A percentile compares a stretch with the other conserved stretches of the same genome.
These are phyloP conservation scores for Metschnikowia hibisci DNA, from an alignment of 805 yeast genomes.

Conservation along the genomic window DNA sequence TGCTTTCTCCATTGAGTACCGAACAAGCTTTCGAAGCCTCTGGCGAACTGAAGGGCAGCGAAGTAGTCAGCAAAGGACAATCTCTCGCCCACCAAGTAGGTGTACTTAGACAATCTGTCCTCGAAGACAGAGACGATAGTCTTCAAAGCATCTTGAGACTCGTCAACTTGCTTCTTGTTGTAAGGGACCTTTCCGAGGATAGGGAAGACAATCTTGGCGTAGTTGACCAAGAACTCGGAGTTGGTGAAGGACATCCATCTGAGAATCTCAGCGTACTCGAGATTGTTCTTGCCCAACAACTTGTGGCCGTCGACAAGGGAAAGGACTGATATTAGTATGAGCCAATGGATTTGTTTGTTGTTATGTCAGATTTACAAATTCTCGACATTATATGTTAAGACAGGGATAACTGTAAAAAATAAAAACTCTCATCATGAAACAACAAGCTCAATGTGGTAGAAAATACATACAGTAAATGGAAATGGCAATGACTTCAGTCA, in stretches of 20 bases:
- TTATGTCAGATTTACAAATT: constrained; percentile 47
- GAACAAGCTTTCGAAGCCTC: constrained; percentile 57
- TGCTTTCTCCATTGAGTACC: constrained; percentile 62
- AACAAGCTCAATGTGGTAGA: not conserved
- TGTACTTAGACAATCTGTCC: constrained; percentile 53
- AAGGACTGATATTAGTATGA: constrained; percentile 37
- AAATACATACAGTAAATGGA: constrained; percentile 50
- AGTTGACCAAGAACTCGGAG: constrained; percentile 53
- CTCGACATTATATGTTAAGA: constrained; percentile 78
- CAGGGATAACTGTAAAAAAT: constrained; percentile 77
- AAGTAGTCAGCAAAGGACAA: constrained; percentile 63
- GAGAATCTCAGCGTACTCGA: constrained; percentile 62
- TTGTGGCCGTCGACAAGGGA: constrained; percentile 42
- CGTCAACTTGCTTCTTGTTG: constrained; percentile 69
- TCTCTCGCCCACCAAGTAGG: constrained; percentile 66
- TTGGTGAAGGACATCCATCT: constrained; percentile 78
- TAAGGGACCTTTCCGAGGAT: constrained; percentile 63
- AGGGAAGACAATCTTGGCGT: constrained; percentile 52
- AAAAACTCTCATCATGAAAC: constrained; percentile 52
- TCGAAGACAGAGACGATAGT: constrained; percentile 46
- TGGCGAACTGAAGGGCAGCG: constrained; percentile 44
- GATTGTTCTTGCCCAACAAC: constrained; percentile 62
- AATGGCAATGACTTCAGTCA: constrained; percentile 67
- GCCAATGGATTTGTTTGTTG: not conserved
- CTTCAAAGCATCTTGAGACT: constrained; percentile 33